These are phyloP conservation scores for Cladosporium sp. DNA, from an alignment of 2,329 filamentous ascomycete species.

Conservation along the genomic window DNA sequence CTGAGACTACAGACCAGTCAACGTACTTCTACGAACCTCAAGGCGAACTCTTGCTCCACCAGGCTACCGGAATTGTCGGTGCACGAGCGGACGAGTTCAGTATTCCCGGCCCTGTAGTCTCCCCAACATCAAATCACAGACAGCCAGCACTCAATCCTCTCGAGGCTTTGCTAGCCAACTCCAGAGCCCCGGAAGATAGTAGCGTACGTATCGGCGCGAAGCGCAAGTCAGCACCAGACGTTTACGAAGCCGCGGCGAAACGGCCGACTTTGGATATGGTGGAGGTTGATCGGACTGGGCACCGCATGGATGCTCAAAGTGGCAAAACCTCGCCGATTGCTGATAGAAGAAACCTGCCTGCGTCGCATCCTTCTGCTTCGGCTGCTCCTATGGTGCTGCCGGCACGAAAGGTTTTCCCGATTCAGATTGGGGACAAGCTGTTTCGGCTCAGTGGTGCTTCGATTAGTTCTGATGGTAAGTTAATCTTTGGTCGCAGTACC, in stretches of 20 bases:
- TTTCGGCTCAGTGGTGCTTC: constrained; percentile 69
- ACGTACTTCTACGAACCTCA: constrained; percentile 45
- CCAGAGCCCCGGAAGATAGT: constrained; percentile 16
- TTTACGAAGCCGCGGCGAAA: not conserved
- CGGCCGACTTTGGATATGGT: constrained; percentile 17
- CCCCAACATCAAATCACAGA: constrained; percentile 5
- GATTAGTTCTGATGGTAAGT: constrained; percentile 70
- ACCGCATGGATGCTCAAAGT: not conserved
- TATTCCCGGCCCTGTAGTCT: constrained; percentile 35
- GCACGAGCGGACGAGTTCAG: constrained; percentile 38
- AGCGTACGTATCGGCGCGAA: constrained; percentile 24
- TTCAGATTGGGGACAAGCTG: constrained; percentile 68
- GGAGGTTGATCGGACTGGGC: not conserved
- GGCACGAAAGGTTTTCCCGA: constrained; percentile 69
- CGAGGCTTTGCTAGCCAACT: constrained; percentile 14
- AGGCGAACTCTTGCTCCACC: constrained; percentile 42
- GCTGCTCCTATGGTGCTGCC: constrained; percentile 54
- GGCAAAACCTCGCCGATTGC: not conserved
- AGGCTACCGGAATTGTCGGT: constrained; percentile 28
- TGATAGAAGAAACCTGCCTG: constrained; percentile 1
- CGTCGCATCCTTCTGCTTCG: constrained; percentile 20
- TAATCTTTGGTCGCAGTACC: not conserved
- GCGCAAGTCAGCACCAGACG: constrained; percentile 26
- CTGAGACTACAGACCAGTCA: not conserved
- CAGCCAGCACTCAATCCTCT: constrained; percentile 20